Conservation (phyloP, 1,284 basidiomycete species). For the Athelia psychrophila region DNA sequence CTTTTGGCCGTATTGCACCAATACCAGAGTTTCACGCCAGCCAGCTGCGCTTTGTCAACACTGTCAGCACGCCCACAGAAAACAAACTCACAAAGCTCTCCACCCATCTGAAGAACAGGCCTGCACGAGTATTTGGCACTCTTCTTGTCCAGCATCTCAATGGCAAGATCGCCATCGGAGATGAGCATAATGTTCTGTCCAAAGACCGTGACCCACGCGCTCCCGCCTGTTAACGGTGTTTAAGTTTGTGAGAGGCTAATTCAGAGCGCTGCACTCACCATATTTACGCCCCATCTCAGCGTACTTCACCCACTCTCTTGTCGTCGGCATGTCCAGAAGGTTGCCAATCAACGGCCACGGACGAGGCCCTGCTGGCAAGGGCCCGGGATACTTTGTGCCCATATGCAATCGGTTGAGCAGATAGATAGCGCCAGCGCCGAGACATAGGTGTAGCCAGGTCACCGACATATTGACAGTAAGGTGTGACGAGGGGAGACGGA, state of each 20-base stretch:
- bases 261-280: constrained; percentile 27
- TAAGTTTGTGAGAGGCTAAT: background rate
- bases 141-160: constrained; percentile 66
- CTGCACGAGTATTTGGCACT: constrained; percentile 69
- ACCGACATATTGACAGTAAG: background rate
- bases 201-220: constrained; percentile 54
- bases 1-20: constrained; percentile 59
- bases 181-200: constrained; percentile 61
- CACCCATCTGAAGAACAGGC: constrained; percentile 55
- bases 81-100: constrained; percentile 38
- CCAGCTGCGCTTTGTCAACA: constrained; percentile 37
- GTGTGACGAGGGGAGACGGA: no score
- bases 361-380: constrained; percentile 50
- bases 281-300: constrained; percentile 49
- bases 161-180: constrained; percentile 50
- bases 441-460: background rate
- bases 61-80: background rate
- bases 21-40: constrained; percentile 61
- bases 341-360: constrained; percentile 52
- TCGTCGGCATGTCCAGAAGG: constrained; percentile 49
- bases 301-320: constrained; percentile 53
- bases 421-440: background rate
- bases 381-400: constrained; percentile 7
- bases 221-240: constrained; percentile 42
- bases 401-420: background rate